Base-by-base conservation (phyloP, 768 basidiomycete species). In the Termitomyces sp. region DNA sequence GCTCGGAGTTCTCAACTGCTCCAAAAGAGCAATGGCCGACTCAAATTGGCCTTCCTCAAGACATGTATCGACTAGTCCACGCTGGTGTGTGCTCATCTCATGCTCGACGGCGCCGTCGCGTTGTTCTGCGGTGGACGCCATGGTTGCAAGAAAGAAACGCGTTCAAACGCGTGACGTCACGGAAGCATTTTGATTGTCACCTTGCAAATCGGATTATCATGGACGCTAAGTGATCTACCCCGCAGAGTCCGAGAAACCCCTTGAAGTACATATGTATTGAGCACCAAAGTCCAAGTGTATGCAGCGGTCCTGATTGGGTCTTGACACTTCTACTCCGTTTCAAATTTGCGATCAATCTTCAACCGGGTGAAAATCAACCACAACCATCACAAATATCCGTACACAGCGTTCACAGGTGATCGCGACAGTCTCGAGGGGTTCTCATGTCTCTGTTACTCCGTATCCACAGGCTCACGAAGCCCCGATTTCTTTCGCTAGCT, bases 1-100 rank as follows among this genome's bases (percentile, higher is more conserved):
- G 23, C 76, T 70, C n/a, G 77, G 64, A 0, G 82, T 79, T 43
- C 85, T 82, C 2, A 91, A 67, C 54, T 85, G 83, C 54, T 82
- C 81, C 1, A 91, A 76, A 25, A 81, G 68, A 13, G 75, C 70
- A 27, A 89, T 84, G 7, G 83, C 89, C 5, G 81, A 75, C 60
- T 88, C 84, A 58, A 87, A 89, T 54, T 89, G 86, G 16, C 84
- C 82, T 66, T 91, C 89, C 62, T 91, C 89, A 18, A 91, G 81
- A 55, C 85, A 85, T 50, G 77, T 83, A 63, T 91, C 87, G 18
- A 90, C 85, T 4, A 88, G 70, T 32, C 75, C 76, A 33, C 77
- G 74, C 60, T 81, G 79, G 61, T 80, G 66, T 13, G 66, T 63
- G 53, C 68, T 72, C 74, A 83, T 76, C 50, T 80, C 79, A 10